Evolutionary conservation across 305 asterid genomes (phyloP).

Genomic region (Fraxinus sp.): DNA sequence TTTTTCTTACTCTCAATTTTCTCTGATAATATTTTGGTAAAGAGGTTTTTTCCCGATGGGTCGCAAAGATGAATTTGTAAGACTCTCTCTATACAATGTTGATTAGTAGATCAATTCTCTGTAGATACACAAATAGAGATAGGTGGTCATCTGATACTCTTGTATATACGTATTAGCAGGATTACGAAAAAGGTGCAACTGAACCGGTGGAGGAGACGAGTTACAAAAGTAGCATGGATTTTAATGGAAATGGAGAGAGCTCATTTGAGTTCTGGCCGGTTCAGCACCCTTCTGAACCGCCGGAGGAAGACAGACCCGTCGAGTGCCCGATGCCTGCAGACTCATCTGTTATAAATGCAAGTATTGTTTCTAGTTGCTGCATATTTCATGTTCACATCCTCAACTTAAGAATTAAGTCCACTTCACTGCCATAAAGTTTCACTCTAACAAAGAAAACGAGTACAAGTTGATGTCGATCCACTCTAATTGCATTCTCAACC

Average conservation of each 20-base stretch:
- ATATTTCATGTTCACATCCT: neutral
- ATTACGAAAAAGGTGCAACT: neutral
- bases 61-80: neutral
- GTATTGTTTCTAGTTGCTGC: neutral
- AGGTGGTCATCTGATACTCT: neutral
- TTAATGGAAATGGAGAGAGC: neutral
- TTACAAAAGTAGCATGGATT: neutral
- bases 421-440: neutral
- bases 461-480: neutral
- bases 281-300: slow-evolving; percentile 25
- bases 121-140: neutral
- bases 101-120: neutral
- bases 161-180: neutral
- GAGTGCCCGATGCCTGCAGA: slow-evolving; percentile 25
- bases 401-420: neutral
- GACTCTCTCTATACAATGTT: neutral
- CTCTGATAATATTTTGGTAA: neutral
- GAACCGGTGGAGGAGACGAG: neutral
- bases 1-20: neutral
- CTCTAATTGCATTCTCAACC: neutral
- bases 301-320: slow-evolving; percentile 27
- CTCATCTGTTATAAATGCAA: slow-evolving; percentile 15
- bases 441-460: neutral
- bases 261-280: slow-evolving; percentile 17
- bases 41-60: neutral